These are phyloP conservation scores for Ustilaginoidea virens DNA, from an alignment of 2,329 filamentous ascomycete genomes.

Conservation along the genomic window DNA sequence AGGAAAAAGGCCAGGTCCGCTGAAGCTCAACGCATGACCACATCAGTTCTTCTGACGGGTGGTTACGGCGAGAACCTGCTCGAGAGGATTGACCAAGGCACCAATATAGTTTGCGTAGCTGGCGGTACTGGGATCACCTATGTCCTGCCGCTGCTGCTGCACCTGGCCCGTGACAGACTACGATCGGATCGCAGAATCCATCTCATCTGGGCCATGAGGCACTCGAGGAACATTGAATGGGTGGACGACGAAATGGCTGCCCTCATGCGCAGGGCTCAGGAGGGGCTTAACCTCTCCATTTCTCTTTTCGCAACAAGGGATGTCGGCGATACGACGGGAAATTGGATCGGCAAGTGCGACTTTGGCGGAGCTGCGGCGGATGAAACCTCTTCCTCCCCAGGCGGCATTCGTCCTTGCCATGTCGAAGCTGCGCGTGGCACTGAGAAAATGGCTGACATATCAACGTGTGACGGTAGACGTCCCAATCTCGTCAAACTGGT, in stretches of 20 bases:
- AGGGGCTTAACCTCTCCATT: conserved; percentile 30
- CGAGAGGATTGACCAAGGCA: conserved; percentile 22
- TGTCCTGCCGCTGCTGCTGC: conserved; percentile 20
- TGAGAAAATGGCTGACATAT: too few relatives aligned
- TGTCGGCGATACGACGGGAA: too few relatives aligned
- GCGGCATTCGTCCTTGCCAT: too few relatives aligned
- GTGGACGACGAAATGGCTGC: conserved; percentile 37
- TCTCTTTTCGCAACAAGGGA: conserved; percentile 46
- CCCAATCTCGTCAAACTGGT: conserved; percentile 32
- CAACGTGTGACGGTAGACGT: conserved; percentile 22
- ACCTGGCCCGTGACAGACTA: conserved; percentile 24
- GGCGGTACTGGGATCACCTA: conserved; percentile 26
- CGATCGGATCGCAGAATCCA: conserved; percentile 33
- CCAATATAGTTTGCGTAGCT: conserved; percentile 24
- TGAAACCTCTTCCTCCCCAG: too few relatives aligned
- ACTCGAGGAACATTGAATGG: conserved; percentile 40
- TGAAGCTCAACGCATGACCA: conserved; percentile 16
- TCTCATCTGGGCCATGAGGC: conserved; percentile 50
- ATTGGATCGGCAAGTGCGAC: too few relatives aligned
- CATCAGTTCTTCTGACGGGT: conserved; percentile 44
- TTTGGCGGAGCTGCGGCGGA: too few relatives aligned
- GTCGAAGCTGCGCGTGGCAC: too few relatives aligned
- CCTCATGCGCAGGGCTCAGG: conserved; percentile 22
- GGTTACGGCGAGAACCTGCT: conserved; percentile 42
- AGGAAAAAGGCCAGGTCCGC: conserved; percentile 18